These are phyloP conservation scores for Cladorrhinum samala DNA, from an alignment of 495 filamentous ascomycete genomes.

Conservation along the genomic window DNA sequence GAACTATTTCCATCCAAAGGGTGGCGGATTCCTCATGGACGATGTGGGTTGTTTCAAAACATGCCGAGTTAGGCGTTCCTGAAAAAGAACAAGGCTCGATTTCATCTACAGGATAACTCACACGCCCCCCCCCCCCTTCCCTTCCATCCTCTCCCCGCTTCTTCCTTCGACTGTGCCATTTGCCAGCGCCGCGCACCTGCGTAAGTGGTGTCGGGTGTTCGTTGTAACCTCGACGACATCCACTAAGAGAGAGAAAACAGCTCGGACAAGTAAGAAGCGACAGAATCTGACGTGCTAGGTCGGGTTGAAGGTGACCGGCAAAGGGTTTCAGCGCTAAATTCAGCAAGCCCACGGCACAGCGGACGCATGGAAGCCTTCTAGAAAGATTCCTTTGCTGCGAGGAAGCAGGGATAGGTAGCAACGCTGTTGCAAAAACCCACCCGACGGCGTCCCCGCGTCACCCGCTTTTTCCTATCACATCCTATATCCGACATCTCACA, in stretches of 20 bases:
- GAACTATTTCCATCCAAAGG: no score
- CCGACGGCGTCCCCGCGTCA: constrained; percentile 4
- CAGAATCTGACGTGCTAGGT: constrained; percentile 7
- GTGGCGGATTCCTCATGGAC: no score
- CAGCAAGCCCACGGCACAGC: constrained; percentile 5
- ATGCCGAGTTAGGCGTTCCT: constrained; percentile 8
- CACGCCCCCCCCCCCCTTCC: constrained; percentile 4
- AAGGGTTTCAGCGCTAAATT: constrained; percentile 8
- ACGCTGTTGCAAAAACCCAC: constrained; percentile 4
- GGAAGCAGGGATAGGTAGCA: not conserved
- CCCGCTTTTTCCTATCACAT: no score
- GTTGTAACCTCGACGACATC: not conserved
- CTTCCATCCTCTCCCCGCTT: constrained; percentile 1
- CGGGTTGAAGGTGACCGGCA: constrained; percentile 5
- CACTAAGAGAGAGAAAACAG: not conserved
- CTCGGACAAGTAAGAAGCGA: no score
- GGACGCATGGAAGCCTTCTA: constrained; percentile 14
- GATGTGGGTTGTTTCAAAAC: constrained; percentile 20
- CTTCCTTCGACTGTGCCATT: not conserved
- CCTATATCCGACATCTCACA: no score
- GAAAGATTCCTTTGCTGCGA: constrained; percentile 5
- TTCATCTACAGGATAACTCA: no score
- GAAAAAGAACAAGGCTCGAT: not conserved
- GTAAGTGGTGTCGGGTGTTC: not conserved
- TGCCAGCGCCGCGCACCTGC: not conserved